Evolutionary conservation across 495 filamentous ascomycete species (phyloP), one percentile per base, ranked within the genome.

Genomic region (Podospora pseudopauciseta): DNA sequence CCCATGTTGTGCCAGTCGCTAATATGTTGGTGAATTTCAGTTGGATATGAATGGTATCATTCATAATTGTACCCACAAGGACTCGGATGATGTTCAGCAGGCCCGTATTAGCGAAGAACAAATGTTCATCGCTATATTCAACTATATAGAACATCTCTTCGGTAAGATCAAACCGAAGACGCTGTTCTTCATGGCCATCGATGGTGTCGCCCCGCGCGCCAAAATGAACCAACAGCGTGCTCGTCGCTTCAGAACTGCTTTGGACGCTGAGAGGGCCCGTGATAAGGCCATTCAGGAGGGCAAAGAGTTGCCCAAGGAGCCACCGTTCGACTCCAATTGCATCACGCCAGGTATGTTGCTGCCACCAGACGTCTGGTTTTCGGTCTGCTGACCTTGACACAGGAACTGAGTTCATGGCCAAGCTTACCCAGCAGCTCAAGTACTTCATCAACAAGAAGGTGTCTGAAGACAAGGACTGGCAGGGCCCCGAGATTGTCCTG

Each of bases 201-300:
- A 99, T 75, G 95, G 95, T 67, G 96, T 99, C 63, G 96, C 96
- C 18, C 96, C 96, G 13, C 89, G 96, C 69, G 96, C 96, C 56
- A 99, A 99, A 84, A 99, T 99, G 96, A 99, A 99, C 73, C 96
- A 99, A 77, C 96, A 99, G 80, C 91, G 96, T 72, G 90, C 96
- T 49, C 87, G 96, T 74, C 91, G 96, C 72, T 99, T 99, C 78
- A 89, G 96, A 67, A 98, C 94, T 27, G 96, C 96, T 32, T 76
- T 97, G 55, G 96, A 99, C 74, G 91, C 89, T 39, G 96, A 99
- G 74, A 84, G 84, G 69, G 93, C 93, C 23, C 89, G 90, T 76
- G 90, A 97, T 59, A 97, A 94, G 82, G 96, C 96, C 18, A 89
- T 97, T 60, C 77, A 81, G 39, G 90, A 97, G 72, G 96, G 96